Base-by-base conservation (phyloP, 2,329 filamentous ascomycete genomes). In the Zymoseptoria passerinii region DNA sequence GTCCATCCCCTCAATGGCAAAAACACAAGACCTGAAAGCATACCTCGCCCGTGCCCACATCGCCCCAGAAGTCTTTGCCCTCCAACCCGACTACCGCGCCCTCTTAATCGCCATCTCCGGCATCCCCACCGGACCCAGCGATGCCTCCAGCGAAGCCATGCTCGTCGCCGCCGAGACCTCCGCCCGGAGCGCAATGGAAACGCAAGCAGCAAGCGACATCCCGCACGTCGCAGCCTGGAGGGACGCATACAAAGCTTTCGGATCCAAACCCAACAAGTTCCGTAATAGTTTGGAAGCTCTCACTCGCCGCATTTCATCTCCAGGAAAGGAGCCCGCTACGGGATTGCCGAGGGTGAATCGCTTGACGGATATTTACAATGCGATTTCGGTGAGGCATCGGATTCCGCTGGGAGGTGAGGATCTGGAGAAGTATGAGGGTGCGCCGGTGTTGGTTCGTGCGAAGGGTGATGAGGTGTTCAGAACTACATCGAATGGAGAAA, bases 311-410 rank as follows among this genome's bases (percentile, higher is more conserved):
- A 66, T 67, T 10, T n/a, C 53, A 9, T 13, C 53, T 4, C 40
- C 23, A 9, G 57, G 57, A 48, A 54, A 57, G 27, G 40, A 54
- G 27, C 19, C 56, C 2, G 68, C 70, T 6, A 57, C 48, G 13
- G 73, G 72, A 0, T 52, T 76, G 5, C 73, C 73, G 0, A 66
- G 73, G 0, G 68, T 76, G 9, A 76, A 76, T 54, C 66, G 72
- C 1, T 55, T 75, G 53, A 75, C 73, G 0, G 73, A 75, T 52
- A 73, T 74, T 8, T 75, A 75, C 60, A 76, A 75, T 54, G 72
- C 68, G 1, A 71, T 75, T 29, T 73, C 69, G 1, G 67, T 75
- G 28, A 75, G 74, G 58, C 66, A 74, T 52, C 72, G 74, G 56
- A 70, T 75, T 29, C 73, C 73, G 7, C 61, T 74, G 0, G 73